Evolutionary conservation across 2,329 filamentous ascomycete species (phyloP), one percentile per base, ranked within the genome.

Genomic region (Apiospora rasikravindrae): DNA sequence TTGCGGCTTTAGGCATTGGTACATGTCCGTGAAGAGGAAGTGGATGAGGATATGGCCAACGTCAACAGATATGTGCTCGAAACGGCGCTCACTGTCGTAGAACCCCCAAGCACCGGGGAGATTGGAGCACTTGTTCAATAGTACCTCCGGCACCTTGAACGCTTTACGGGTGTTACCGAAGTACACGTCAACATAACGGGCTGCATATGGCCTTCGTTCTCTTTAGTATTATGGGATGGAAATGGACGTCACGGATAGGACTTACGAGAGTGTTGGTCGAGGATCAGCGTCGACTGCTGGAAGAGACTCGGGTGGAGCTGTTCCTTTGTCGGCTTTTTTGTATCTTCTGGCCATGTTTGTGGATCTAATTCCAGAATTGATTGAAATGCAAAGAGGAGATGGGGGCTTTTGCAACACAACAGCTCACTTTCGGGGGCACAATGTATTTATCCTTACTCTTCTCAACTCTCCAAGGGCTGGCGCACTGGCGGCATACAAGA

Each of bases 41-140:
- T 78, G 75, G 61, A 76, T 76, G 19, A 78, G 70, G 26, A 76
- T 71, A 69, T 78, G 77, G 16, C 75, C 74, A 57, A 73, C 67
- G 7, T 67, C 61, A 2, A 71, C 71, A 49, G 74, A 70, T 10
- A 78, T 70, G 33, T 82, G 10, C 14, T 26, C 10, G 10, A 53
- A 29, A 11, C 49, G 10, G 49, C 22, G n/a, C 8, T 26, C 2
- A 19, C 49, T 53, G n/a, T 14, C 8, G 11, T 49, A 49, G 4
- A 49, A 6, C 19, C 47, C n/a, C 6, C 4, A 14, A 26, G 24
- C 11, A 44, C 42, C 5, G n/a, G n/a, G 49, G 2, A 53, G 24
- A 53, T 53, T 53, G 2, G 10, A 26, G 49, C 24, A 53, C 26
- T 29, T 53, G 2, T 19, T n/a, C 5, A 53, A 53, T 11, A 53